Conservation (phyloP, 1,139 yeast genomes). For the Candida sanyaensis region DNA sequence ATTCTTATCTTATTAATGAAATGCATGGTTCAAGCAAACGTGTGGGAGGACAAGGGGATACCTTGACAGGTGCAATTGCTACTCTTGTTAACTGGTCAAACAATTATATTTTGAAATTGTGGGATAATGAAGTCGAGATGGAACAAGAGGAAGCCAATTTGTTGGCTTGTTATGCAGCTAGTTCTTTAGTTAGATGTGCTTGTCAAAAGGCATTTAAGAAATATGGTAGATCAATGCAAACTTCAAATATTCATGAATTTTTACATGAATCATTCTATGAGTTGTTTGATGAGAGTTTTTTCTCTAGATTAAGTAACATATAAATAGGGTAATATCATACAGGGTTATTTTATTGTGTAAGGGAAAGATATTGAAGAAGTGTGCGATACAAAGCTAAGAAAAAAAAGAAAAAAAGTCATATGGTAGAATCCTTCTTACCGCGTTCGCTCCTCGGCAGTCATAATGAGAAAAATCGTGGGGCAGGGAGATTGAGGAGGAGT, state of each 20-base stretch:
- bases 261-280: conserved; percentile 66
- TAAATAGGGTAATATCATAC: not conserved
- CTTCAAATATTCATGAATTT: conserved; percentile 73
- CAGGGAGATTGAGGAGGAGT: too few relatives aligned
- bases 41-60: conserved; percentile 54
- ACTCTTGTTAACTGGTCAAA: conserved; percentile 46
- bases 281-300: conserved; percentile 33
- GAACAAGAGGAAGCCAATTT: conserved; percentile 44
- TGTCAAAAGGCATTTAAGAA: conserved; percentile 62
- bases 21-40: conserved; percentile 58
- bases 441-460: too few relatives aligned
- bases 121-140: conserved; percentile 63
- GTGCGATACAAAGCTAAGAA: too few relatives aligned
- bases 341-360: too few relatives aligned
- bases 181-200: conserved; percentile 66
- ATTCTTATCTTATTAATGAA: conserved; percentile 37
- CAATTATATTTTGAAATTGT: conserved; percentile 55
- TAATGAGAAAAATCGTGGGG: too few relatives aligned
- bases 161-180: conserved; percentile 76
- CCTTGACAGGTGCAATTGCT: conserved; percentile 46
- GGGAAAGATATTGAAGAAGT: too few relatives aligned
- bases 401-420: not conserved
- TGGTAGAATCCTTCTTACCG: not conserved
- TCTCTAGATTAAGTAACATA: conserved; percentile 6
- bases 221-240: conserved; percentile 79